Evolutionary conservation across 495 filamentous ascomycete genomes (phyloP).

Genomic region (Penicillium parvum): DNA sequence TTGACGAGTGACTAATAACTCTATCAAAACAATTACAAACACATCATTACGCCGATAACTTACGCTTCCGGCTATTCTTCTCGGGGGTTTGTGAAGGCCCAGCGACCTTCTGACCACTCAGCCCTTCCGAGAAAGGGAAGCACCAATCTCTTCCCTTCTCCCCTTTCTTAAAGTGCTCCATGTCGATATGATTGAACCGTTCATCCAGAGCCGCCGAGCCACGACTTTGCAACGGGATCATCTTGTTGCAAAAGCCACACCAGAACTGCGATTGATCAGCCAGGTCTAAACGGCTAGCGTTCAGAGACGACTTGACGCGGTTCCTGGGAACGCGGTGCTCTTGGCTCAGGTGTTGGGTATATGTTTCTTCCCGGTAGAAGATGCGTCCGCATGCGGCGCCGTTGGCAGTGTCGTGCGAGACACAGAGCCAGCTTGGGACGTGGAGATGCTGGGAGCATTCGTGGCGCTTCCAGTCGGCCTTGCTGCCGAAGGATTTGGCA

Average conservation of each 20-base stretch:
- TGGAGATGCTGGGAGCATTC: conserved; percentile 84
- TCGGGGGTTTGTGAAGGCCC: not conserved
- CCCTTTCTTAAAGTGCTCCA: conserved; percentile 61
- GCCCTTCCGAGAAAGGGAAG: conserved; percentile 9
- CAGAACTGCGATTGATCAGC: conserved; percentile 70
- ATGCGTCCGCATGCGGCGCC: conserved; percentile 49
- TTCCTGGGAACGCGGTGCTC: conserved; percentile 32
- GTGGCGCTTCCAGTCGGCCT: conserved; percentile 96
- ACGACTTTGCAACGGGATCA: conserved; percentile 51
- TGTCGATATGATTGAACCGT: conserved; percentile 82
- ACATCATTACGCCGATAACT: conserved; percentile 8
- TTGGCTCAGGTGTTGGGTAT: conserved; percentile 54
- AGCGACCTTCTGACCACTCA: not conserved
- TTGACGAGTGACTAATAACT: conserved; percentile 1
- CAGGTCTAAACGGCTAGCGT: conserved; percentile 58
- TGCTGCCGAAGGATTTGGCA: conserved; percentile 78
- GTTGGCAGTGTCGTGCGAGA: conserved; percentile 30
- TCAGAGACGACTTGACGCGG: not conserved
- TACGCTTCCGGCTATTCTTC: conserved; percentile 26
- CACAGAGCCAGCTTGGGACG: conserved; percentile 74
- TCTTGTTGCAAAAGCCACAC: conserved; percentile 78
- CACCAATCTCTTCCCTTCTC: conserved; percentile 48
- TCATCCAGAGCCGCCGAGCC: conserved; percentile 63
- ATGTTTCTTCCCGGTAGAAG: conserved; percentile 58
- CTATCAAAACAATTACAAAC: not conserved